These are phyloP conservation scores for Butyriboletus loyo DNA, from an alignment of 768 basidiomycete species.

Conservation along the genomic window DNA sequence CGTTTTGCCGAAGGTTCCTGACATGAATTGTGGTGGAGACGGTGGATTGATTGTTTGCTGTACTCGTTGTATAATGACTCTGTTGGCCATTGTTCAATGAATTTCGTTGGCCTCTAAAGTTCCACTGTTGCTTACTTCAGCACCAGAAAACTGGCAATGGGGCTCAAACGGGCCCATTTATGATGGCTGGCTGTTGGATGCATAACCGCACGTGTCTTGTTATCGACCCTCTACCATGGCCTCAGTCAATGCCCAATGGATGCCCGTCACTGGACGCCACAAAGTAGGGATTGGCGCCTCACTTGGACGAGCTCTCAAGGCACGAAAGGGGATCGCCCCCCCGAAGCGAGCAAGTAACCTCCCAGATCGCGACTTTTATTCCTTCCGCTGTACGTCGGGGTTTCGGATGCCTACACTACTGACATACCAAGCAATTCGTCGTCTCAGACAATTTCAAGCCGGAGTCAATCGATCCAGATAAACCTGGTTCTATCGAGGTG, in stretches of 20 bases:
- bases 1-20: slow-evolving; percentile 14
- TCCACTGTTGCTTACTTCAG: slow-evolving; percentile 27
- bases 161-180: slow-evolving; percentile 15
- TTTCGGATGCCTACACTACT: background rate
- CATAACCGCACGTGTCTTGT: slow-evolving; percentile 20
- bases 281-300: slow-evolving; percentile 61
- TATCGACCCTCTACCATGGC: slow-evolving; percentile 40
- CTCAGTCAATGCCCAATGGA: slow-evolving; percentile 46
- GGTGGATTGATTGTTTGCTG: background rate
- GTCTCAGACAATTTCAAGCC: slow-evolving; percentile 73
- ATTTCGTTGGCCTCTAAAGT: background rate
- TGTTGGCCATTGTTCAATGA: background rate
- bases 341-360: slow-evolving; percentile 40
- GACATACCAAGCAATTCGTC: background rate
- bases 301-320: slow-evolving; percentile 62
- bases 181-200: slow-evolving; percentile 5
- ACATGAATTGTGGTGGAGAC: background rate
- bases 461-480: slow-evolving; percentile 60
- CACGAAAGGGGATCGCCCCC: slow-evolving; percentile 53
- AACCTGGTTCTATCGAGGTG: slow-evolving; percentile 64
- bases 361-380: slow-evolving; percentile 69
- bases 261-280: slow-evolving; percentile 57
- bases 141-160: slow-evolving; percentile 9
- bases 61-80: slow-evolving; percentile 8
- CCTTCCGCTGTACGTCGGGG: slow-evolving; percentile 64